phyloP scores from a whole-genome alignment of 257 asterid genomes.

The Parsonsia alboflavescens region DNA sequence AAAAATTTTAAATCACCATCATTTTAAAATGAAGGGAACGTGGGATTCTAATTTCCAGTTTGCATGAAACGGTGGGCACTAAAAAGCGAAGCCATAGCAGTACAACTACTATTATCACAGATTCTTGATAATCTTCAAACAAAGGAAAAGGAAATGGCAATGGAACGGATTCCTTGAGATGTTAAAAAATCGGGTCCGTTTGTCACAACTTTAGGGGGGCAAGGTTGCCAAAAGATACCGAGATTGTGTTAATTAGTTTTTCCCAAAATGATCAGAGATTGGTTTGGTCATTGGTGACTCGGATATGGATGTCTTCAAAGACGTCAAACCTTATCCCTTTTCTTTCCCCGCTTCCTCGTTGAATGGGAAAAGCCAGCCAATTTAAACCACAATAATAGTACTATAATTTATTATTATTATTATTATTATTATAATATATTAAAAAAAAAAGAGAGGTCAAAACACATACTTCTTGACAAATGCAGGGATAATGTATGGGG shows the following conservation, averaged over 20 bases:
- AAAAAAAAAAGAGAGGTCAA: too few relatives aligned
- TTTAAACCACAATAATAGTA: slow-evolving; percentile 25
- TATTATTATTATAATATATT: too few relatives aligned
- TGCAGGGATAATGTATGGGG: neutral
- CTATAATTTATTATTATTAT: too few relatives aligned
- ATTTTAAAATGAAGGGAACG: too few relatives aligned
- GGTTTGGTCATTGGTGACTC: slow-evolving; percentile 37
- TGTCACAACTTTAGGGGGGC: slow-evolving; percentile 33
- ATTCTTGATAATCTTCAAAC: neutral
- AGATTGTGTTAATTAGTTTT: neutral
- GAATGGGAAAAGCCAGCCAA: slow-evolving; percentile 17
- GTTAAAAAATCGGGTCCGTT: neutral
- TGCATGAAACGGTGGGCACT: neutral
- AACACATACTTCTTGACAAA: too few relatives aligned
- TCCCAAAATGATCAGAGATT: neutral
- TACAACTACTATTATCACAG: too few relatives aligned
- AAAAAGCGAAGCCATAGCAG: too few relatives aligned
- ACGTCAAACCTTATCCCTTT: slow-evolving; percentile 29
- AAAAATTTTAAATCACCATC: too few relatives aligned
- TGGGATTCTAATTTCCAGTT: neutral
- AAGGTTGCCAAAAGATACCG: slow-evolving; percentile 24
- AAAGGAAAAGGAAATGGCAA: too few relatives aligned
- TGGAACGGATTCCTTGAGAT: slow-evolving; percentile 10
- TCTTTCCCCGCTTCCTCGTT: slow-evolving; percentile 34
- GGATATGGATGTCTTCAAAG: slow-evolving; percentile 45